A percentile compares a stretch with the other conserved stretches of the same genome.
These are phyloP conservation scores for Tieghemiomyces parasiticus DNA, from an alignment of 192 early-diverging fungal species.

Conservation along the genomic window DNA sequence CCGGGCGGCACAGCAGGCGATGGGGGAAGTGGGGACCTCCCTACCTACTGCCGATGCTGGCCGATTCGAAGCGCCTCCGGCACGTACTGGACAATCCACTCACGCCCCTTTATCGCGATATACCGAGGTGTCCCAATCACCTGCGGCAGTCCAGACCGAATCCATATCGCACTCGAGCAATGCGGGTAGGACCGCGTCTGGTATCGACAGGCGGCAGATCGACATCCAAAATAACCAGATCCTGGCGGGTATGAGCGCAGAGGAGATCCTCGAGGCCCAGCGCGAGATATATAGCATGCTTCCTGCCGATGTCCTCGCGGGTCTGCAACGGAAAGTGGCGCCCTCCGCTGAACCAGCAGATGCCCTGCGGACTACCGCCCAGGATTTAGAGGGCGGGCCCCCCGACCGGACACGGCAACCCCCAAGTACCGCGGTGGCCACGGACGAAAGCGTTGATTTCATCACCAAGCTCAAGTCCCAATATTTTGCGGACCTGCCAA, in stretches of 20 bases:
- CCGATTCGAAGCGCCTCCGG: neutral
- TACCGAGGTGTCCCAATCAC: neutral
- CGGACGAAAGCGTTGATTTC: conserved; percentile 25
- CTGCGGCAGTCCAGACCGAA: neutral
- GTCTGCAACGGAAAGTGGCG: conserved; percentile 24
- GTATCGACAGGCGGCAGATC: conserved; percentile 28
- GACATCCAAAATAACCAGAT: conserved; percentile 33
- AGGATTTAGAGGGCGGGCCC: no score
- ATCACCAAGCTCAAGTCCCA: conserved; percentile 23
- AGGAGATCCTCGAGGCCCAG: conserved; percentile 53
- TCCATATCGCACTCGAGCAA: neutral
- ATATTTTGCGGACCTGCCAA: conserved; percentile 34
- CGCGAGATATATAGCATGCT: conserved; percentile 46
- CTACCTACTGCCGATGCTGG: conserved; percentile 15
- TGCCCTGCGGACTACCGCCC: conserved; percentile 11
- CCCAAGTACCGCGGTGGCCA: conserved; percentile 8
- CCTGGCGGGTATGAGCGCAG: conserved; percentile 45
- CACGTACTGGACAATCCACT: neutral
- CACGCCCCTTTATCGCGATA: neutral
- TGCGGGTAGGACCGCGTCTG: conserved; percentile 12
- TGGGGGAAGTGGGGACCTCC: conserved; percentile 18
- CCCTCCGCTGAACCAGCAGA: conserved; percentile 13
- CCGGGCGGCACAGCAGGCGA: conserved; percentile 17
- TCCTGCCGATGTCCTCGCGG: conserved; percentile 42
- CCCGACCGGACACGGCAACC: conserved; percentile 9